Evolutionary conservation across 179 eudicot species (phyloP), one percentile per base, ranked within the genome.

Genomic region (Actinidia polygama): DNA sequence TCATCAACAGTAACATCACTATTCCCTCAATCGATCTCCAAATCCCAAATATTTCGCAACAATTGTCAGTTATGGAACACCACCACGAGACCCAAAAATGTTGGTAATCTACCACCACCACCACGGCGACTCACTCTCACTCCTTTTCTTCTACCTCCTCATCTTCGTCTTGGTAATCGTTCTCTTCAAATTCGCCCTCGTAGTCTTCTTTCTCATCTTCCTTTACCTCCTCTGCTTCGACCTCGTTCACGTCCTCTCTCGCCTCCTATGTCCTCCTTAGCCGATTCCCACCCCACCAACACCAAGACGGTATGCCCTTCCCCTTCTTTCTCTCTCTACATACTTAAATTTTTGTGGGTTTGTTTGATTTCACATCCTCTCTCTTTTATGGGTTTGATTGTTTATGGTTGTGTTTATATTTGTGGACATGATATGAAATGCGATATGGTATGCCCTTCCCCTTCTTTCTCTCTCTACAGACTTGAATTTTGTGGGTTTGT

Each of bases 171-270:
- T 82, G 72, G 77, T 83, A 54, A 81, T 72, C 79, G 61, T 67
- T 23, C 49, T 71, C 57, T 46, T 55, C 78, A 71, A 58, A 72
- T 55, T 85, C 64, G 82, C 87, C 62, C 15, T 84, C 8, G 64
- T 82, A 8, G 19, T 86, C 21, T 84, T 84, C 51, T 81, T 82
- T 46, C 72, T 90, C 58, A 21, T 86, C 58, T 71, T 85, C 70
- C 83, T 85, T 59, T 83, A 83, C 80, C 70, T 87, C 81, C 85
- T 87, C 26, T 85, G 88, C 84, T 84, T 84, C 84, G 84, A 72
- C 16, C 11, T 71, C 77, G 68, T 80, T 46, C 75, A 82, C 69
- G 84, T 90, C 57, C 66, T 84, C 81, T 80, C 86, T 26, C 83
- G 53, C 58, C 82, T 74, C 70, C 80, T 54, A 90, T 87, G 91